phyloP scores from a whole-genome alignment of 2,329 filamentous ascomycete species.

The Penicillium sp. region DNA sequence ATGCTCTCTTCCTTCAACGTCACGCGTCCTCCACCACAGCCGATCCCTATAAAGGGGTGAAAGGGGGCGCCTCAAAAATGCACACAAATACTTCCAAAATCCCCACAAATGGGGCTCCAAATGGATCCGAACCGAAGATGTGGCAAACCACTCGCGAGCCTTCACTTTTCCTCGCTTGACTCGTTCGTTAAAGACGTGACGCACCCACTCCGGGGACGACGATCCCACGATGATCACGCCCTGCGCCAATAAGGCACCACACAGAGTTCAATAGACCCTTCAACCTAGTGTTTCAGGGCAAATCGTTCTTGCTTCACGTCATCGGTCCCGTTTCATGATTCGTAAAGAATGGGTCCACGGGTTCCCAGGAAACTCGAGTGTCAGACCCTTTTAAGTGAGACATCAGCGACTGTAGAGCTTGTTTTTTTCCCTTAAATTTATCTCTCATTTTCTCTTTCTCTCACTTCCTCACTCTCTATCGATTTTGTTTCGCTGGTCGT shows the following conservation, averaged over 20 bases:
- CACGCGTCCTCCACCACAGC: not conserved
- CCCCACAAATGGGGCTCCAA: constrained; percentile 3
- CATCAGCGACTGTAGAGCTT: not conserved
- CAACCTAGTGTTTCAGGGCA: constrained; percentile 15
- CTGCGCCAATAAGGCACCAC: constrained; percentile 6
- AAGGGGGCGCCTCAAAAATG: constrained; percentile 8
- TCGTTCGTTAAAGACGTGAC: not conserved
- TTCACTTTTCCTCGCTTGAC: not conserved
- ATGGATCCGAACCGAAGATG: not conserved
- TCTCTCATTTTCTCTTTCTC: not conserved
- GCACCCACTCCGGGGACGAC: constrained; percentile 10
- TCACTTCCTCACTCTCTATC: not conserved
- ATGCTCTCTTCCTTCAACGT: not conserved
- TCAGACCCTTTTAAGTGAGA: constrained; percentile 9
- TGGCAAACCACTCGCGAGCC: constrained; percentile 7
- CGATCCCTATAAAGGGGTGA: constrained; percentile 5
- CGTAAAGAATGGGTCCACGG: constrained; percentile 11
- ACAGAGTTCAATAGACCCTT: constrained; percentile 12
- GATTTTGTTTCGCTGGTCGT: constrained; percentile 2
- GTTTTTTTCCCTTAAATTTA: not conserved
- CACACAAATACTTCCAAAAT: not conserved
- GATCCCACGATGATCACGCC: constrained; percentile 4
- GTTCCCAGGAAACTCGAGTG: not conserved
- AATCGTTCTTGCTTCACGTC: constrained; percentile 11
- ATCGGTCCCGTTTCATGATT: constrained; percentile 9